phyloP scores from a whole-genome alignment of 2,329 filamentous ascomycete species.

The Verticillium dahliae region DNA sequence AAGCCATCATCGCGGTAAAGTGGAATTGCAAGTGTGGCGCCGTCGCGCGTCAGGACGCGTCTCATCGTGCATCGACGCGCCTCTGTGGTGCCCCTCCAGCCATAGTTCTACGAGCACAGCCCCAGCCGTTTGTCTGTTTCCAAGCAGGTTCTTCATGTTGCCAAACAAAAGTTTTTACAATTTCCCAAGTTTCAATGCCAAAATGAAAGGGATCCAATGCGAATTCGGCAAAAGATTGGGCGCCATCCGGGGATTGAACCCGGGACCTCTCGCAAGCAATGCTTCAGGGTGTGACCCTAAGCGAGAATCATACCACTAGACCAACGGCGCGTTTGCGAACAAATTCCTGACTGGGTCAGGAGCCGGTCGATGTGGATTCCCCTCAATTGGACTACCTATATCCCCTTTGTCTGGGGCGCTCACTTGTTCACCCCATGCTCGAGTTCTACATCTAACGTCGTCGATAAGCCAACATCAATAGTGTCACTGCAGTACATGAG shows the following conservation, averaged over 20 bases:
- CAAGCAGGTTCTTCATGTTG: no score
- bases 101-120: no score
- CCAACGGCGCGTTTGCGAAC: constrained; percentile 24
- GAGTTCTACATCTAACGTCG: not conserved
- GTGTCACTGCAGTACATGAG: no score
- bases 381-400: not conserved
- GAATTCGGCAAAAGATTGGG: not conserved
- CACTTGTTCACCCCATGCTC: not conserved
- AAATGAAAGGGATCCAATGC: not conserved
- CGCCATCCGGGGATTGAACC: constrained; percentile 34
- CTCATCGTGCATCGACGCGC: not conserved
- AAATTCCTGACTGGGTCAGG: not conserved
- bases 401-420: not conserved
- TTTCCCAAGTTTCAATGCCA: not conserved
- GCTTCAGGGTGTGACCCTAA: constrained; percentile 45
- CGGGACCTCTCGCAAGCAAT: constrained; percentile 36
- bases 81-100: not conserved
- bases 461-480: not conserved
- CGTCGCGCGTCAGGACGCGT: not conserved
- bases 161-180: no score
- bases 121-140: no score
- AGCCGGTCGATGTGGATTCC: not conserved
- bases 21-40: constrained; percentile 1
- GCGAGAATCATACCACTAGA: constrained; percentile 68
- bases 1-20: not conserved